These are phyloP conservation scores for Saccharomyces uvarum DNA, from an alignment of 1,139 yeast genomes.

Conservation along the genomic window DNA sequence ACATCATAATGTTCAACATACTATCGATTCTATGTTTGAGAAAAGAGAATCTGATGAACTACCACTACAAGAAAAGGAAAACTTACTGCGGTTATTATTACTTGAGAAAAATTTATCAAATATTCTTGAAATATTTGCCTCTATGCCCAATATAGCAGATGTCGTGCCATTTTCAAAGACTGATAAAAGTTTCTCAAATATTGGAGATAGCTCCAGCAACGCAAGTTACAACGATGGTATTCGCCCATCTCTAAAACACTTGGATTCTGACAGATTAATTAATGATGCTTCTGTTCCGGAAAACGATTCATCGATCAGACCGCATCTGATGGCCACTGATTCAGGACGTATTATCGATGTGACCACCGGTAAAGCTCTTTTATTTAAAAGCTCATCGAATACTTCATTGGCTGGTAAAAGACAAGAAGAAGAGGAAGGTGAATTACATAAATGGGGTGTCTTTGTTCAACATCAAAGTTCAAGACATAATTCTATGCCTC, in stretches of 20 bases:
- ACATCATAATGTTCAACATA: slow-evolving; percentile 49
- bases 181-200: slow-evolving; percentile 16
- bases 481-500: slow-evolving; percentile 29
- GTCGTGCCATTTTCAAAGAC: not conserved
- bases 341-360: slow-evolving; percentile 59
- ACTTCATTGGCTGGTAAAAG: slow-evolving; percentile 62
- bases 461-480: slow-evolving; percentile 56
- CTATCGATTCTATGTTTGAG: slow-evolving; percentile 54
- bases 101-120: slow-evolving; percentile 59
- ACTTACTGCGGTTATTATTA: slow-evolving; percentile 54
- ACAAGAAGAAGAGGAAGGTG: slow-evolving; percentile 89
- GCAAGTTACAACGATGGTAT: slow-evolving; percentile 1
- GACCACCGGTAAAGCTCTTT: slow-evolving; percentile 62
- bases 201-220: slow-evolving; percentile 6
- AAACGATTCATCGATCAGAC: slow-evolving; percentile 27
- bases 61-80: slow-evolving; percentile 61
- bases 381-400: slow-evolving; percentile 55
- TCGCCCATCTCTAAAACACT: slow-evolving; percentile 17
- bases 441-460: slow-evolving; percentile 75
- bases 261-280: slow-evolving; percentile 20
- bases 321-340: slow-evolving; percentile 62
- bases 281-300: slow-evolving; percentile 15
- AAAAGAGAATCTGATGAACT: slow-evolving; percentile 50
- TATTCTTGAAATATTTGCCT: slow-evolving; percentile 49
- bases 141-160: slow-evolving; percentile 1